phyloP scores from a whole-genome alignment of 2,329 filamentous ascomycete species.

The Lecanicillium sp. region DNA sequence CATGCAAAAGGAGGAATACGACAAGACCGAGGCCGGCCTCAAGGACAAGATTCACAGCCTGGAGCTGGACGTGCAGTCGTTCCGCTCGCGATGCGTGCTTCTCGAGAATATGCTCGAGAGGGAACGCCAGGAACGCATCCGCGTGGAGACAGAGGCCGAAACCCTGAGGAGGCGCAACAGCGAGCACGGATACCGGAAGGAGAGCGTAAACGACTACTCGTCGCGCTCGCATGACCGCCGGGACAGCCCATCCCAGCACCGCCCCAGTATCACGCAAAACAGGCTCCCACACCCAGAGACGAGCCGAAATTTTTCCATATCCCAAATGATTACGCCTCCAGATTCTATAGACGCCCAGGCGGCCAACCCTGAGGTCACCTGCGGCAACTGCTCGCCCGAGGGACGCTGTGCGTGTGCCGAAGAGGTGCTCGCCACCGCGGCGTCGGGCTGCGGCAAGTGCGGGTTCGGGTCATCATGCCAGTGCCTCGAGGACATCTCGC shows the following conservation, averaged over 20 bases:
- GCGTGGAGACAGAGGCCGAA: constrained; percentile 32
- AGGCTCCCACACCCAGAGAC: constrained; percentile 19
- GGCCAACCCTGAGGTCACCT: constrained; percentile 31
- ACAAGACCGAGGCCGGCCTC: constrained; percentile 49
- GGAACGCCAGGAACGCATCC: constrained; percentile 42
- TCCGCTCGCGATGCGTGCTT: constrained; percentile 52
- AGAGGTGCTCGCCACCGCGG: constrained; percentile 44
- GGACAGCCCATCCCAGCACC: constrained; percentile 16
- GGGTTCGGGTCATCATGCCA: constrained; percentile 54
- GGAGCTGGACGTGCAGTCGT: constrained; percentile 59
- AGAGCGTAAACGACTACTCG: constrained; percentile 13
- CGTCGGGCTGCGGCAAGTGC: constrained; percentile 59
- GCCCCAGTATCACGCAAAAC: constrained; percentile 20
- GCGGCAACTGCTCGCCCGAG: constrained; percentile 47
- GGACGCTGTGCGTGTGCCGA: constrained; percentile 53
- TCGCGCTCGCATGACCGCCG: constrained; percentile 11
- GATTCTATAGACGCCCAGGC: constrained; percentile 29
- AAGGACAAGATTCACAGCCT: constrained; percentile 50
- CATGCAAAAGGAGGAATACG: constrained; percentile 48
- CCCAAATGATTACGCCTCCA: constrained; percentile 49
- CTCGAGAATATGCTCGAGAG: constrained; percentile 57
- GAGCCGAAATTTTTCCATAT: constrained; percentile 43
- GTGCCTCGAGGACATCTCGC: constrained; percentile 55
- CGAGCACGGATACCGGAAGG: constrained; percentile 18
- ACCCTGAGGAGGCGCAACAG: constrained; percentile 22